Evolutionary conservation across 2,329 filamentous ascomycete species (phyloP), one percentile per base, ranked within the genome.

Genomic region (Sclerotinia nivalis): DNA sequence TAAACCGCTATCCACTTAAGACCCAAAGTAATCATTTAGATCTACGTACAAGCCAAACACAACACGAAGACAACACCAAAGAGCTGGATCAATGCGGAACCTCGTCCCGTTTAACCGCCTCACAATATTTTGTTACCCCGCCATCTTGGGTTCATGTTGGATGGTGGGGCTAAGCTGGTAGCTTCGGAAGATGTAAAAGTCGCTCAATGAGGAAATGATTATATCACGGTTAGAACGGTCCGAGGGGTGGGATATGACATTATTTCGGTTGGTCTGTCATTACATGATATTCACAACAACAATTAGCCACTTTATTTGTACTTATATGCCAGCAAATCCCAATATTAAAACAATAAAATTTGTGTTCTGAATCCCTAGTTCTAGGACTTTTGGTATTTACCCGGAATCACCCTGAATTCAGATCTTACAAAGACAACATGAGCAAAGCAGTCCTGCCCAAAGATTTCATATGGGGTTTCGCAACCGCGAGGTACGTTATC

Each of bases 401-500:
- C 68, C 64, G 43, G 68, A 69, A 47, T 49, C 40, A 13, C 49
- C 56, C 34, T 31, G 68, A 52, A 60, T 55, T 15, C 40, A 15
- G 40, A 43, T 43, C 9, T 13, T 52, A n/a, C 47, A 55, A 54
- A 75, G 58, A 69, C 59, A 69, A 49, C 18, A 87, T 87, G 84
- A 83, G 84, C 18, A 72, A 76, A 73, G 75, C 77, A 71, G 78
- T 78, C 77, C 84, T 93, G 69, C 89, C 89, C 52, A 84, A 85
- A 69, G 89, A 92, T 79, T 93, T 94, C 80, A 81, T 88, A 71
- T 93, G 91, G 91, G 91, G 91, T 68, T 93, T 93, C 80, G 91
- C 91, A 76, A 94, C 91, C 52, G 91, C 91, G 72, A 85, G 88
- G 89, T 91, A 81, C 79, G 85, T 83, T 25, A 37, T 12, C 31